These are phyloP conservation scores for Papiliotrema nemorosa DNA, from an alignment of 1,284 basidiomycete genomes.

Conservation along the genomic window DNA sequence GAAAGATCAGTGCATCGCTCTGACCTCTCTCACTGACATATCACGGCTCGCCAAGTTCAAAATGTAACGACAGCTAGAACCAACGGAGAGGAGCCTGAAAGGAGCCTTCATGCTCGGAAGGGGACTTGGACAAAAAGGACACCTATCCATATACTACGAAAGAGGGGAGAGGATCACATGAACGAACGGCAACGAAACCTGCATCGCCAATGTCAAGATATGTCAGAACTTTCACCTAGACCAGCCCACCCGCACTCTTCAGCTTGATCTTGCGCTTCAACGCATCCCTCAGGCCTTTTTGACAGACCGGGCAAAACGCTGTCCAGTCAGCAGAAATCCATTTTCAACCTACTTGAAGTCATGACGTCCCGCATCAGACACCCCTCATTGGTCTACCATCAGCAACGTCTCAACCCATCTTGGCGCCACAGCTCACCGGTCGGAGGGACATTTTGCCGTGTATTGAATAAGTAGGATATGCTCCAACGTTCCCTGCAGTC, in stretches of 20 bases:
- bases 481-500: conserved; percentile 60
- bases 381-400: conserved; percentile 63
- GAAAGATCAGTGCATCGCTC: too few species aligned
- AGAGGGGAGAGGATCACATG: background rate
- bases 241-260: background rate
- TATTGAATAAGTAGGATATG: conserved; percentile 64
- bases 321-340: conserved; percentile 21
- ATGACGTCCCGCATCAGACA: conserved; percentile 76
- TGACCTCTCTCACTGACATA: too few species aligned
- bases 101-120: too few species aligned
- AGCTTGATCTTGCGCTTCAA: conserved; percentile 19
- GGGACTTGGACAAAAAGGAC: background rate
- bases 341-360: conserved; percentile 28
- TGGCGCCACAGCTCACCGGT: conserved; percentile 27
- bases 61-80: too few species aligned
- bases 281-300: conserved; percentile 57
- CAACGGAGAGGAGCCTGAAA: too few species aligned
- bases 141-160: background rate
- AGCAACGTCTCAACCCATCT: conserved; percentile 54
- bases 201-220: background rate
- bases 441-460: conserved; percentile 36
- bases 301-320: conserved; percentile 71
- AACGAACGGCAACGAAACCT: background rate
- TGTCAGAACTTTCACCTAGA: background rate
- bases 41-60: too few species aligned